Evolutionary conservation across 2,329 filamentous ascomycete genomes (phyloP).

Genomic region (Hymenoscyphus infarciens): DNA sequence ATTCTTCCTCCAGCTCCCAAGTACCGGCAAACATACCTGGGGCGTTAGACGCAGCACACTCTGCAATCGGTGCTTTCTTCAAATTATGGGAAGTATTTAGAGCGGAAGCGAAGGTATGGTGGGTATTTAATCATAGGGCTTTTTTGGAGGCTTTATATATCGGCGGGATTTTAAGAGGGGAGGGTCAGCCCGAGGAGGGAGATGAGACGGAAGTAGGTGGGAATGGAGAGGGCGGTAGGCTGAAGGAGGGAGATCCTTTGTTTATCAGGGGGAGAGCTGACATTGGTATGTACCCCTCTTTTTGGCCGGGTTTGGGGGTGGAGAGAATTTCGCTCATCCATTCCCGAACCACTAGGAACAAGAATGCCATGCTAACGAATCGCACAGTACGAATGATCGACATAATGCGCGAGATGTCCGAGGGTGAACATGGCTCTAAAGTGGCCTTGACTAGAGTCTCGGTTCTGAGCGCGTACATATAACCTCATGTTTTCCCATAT

Average conservation of each 20-base stretch:
- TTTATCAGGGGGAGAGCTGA: constrained; percentile 58
- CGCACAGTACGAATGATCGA: constrained; percentile 56
- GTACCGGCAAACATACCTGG: constrained; percentile 62
- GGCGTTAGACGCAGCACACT: constrained; percentile 71
- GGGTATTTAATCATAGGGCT: constrained; percentile 78
- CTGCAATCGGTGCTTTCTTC: constrained; percentile 72
- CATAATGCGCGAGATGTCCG: constrained; percentile 58
- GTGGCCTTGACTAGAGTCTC: constrained; percentile 57
- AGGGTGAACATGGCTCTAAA: constrained; percentile 52
- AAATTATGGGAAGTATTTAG: constrained; percentile 66
- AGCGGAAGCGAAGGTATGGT: constrained; percentile 74
- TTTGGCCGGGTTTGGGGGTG: background rate
- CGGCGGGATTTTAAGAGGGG: constrained; percentile 55
- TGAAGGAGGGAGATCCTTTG: constrained; percentile 49
- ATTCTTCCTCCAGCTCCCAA: constrained; percentile 64
- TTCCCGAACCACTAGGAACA: background rate
- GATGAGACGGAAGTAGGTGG: constrained; percentile 35
- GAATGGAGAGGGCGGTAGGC: constrained; percentile 1
- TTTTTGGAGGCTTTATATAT: constrained; percentile 74
- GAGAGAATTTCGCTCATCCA: background rate
- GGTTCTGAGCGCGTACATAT: constrained; percentile 50
- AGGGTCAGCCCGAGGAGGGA: constrained; percentile 43
- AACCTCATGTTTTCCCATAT: background rate
- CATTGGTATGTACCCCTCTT: constrained; percentile 49
- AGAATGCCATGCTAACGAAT: constrained; percentile 3